Evolutionary conservation across 768 basidiomycete genomes (phyloP).

Genomic region (Suillus discolor): DNA sequence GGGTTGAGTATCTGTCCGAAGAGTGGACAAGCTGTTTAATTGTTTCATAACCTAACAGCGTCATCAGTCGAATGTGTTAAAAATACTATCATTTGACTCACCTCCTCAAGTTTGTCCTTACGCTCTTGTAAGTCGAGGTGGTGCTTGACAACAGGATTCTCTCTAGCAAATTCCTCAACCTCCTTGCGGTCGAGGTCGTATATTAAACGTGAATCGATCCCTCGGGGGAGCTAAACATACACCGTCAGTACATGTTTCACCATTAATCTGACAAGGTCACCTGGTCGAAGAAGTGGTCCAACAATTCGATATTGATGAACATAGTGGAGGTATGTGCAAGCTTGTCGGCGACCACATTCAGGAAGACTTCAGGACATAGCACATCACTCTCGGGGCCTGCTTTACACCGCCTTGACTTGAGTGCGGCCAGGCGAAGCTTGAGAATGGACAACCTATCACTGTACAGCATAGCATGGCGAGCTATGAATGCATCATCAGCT

Average conservation of each 20-base stretch:
- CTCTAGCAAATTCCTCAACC: slow-evolving; percentile 89
- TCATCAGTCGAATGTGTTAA: slow-evolving; percentile 12
- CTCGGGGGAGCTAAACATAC: slow-evolving; percentile 83
- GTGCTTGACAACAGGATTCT: slow-evolving; percentile 85
- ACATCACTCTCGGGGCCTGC: slow-evolving; percentile 85
- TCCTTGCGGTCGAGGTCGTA: slow-evolving; percentile 93
- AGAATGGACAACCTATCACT: slow-evolving; percentile 79
- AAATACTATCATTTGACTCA: slow-evolving; percentile 29
- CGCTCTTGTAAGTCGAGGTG: slow-evolving; percentile 95
- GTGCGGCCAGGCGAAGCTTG: slow-evolving; percentile 81
- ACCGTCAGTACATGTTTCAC: slow-evolving; percentile 1
- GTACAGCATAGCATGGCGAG: slow-evolving; percentile 91
- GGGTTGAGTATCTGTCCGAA: slow-evolving; percentile 81
- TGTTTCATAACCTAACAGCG: slow-evolving; percentile 87
- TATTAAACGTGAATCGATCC: slow-evolving; percentile 91
- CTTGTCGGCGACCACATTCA: slow-evolving; percentile 96
- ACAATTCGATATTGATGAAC: slow-evolving; percentile 98
- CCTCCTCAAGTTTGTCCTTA: slow-evolving; percentile 97
- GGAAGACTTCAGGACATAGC: slow-evolving; percentile 95
- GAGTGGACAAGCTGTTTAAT: slow-evolving; percentile 86
- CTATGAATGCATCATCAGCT: slow-evolving; percentile 42
- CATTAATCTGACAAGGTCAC: slow-evolving; percentile 42
- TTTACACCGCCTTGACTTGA: slow-evolving; percentile 88
- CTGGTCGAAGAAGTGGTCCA: slow-evolving; percentile 99
- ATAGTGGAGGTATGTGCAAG: slow-evolving; percentile 93